Evolutionary conservation across 2,329 filamentous ascomycete genomes (phyloP), one percentile per base, ranked within the genome.

Genomic region (Plenodomus tracheiphilus): DNA sequence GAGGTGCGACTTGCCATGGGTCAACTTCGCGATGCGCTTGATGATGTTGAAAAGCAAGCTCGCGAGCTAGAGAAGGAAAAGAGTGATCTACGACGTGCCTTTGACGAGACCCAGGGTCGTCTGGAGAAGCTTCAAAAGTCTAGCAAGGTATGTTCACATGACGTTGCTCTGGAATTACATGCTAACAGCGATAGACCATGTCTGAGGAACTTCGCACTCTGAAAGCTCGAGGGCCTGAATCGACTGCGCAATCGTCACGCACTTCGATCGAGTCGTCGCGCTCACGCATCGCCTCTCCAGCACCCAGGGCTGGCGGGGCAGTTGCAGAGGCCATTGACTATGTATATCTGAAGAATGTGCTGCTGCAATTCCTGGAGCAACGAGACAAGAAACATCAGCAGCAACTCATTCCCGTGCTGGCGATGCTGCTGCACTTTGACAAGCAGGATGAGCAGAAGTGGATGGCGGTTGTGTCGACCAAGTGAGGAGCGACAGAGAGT

Each of bases 391-490:
- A 84, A 75, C 77, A 89, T 61, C 83, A 90, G 62, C 80, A 84
- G 54, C 87, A 91, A 76, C 78, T 93, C 56, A 86, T 94, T 47
- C 88, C 88, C 1, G 88, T 92, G 28, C 70, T 94, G 62, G 86
- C 86, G 22, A 86, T 88, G 79, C 74, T 93, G 66, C 74, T 94
- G 65, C 83, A 85, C 69, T 91, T 93, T 74, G 86, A 91, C 74
- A 84, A 85, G 61, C 83, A 81, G 61, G 91, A 96, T 60, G 88
- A 94, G 74, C 86, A 94, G 73, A 93, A 90, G 73, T 96, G 91
- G 90, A 84, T 87, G 73, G 82, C 85, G 16, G 91, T 88, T 2
- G 85, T 96, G 41, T 78, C 79, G 51, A 78, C 81, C 15, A 67
- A 61, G 57, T 71, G 51, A 37, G 35, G 16, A 20, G 16, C 7